Percentiles rank a stretch among this genome's conserved stretches.
These are phyloP conservation scores for Alternaria ethzedia DNA, from an alignment of 2,329 filamentous ascomycete species.

Conservation along the genomic window DNA sequence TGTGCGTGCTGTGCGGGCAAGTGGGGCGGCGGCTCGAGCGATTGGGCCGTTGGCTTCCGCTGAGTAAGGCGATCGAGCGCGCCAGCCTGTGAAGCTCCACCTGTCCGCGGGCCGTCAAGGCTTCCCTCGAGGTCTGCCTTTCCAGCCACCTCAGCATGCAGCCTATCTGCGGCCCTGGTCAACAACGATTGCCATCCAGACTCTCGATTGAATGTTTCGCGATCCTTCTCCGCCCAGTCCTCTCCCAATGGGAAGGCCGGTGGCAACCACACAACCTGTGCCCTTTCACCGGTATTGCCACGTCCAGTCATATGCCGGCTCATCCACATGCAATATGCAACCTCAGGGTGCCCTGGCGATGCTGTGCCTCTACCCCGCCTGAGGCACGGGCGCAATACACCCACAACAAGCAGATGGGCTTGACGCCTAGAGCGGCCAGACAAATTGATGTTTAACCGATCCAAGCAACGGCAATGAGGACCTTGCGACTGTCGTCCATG, in stretches of 20 bases:
- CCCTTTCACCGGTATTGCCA: constrained; percentile 25
- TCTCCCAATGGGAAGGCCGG: constrained; percentile 29
- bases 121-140: constrained; percentile 4
- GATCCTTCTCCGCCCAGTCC: constrained; percentile 15
- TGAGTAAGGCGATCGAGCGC: constrained; percentile 25
- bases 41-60: constrained; percentile 15
- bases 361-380: constrained; percentile 28
- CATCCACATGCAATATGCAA: constrained; percentile 19
- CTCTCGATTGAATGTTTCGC: constrained; percentile 6
- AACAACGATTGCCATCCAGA: constrained; percentile 14
- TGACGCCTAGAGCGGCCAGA: constrained; percentile 2
- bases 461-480: constrained; percentile 16
- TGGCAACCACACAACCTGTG: constrained; percentile 15
- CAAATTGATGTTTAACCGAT: constrained; percentile 16
- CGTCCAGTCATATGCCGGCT: constrained; percentile 21
- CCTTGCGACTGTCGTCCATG: constrained; percentile 13
- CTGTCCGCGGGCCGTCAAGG: neutral
- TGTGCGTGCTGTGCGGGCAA: constrained; percentile 5
- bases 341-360: constrained; percentile 17
- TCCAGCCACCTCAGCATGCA: constrained; percentile 25
- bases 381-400: constrained; percentile 22
- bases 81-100: constrained; percentile 6
- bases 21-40: constrained; percentile 14
- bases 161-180: constrained; percentile 21
- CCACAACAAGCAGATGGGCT: constrained; percentile 25